phyloP scores from a whole-genome alignment of 148 eudicot genomes.

The Gaultheria prostrata region DNA sequence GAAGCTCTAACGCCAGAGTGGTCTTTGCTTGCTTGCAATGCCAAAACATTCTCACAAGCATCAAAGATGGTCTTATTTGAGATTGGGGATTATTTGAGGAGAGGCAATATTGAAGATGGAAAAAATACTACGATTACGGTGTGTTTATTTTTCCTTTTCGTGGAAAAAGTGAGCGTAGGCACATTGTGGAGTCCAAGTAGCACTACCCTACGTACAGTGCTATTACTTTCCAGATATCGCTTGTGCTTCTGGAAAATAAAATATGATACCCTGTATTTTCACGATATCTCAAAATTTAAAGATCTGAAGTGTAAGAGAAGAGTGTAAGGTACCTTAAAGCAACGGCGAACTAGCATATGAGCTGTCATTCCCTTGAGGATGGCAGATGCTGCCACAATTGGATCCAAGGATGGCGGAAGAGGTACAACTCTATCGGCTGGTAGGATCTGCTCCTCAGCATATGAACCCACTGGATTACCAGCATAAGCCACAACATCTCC shows the following conservation, averaged over 20 bases:
- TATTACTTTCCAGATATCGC: no score
- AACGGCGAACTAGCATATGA: constrained; percentile 52
- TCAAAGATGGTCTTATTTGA: background rate
- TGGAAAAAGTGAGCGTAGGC: background rate
- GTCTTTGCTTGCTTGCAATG: background rate
- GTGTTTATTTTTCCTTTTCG: background rate
- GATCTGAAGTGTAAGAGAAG: background rate
- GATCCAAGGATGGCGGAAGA: constrained; percentile 70
- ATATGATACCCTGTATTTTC: background rate
- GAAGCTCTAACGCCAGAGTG: background rate
- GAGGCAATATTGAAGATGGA: background rate
- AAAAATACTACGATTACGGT: background rate
- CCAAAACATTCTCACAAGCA: background rate
- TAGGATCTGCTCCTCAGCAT: constrained; percentile 88
- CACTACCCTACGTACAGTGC: background rate
- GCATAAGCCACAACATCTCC: constrained; percentile 88
- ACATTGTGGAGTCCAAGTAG: background rate
- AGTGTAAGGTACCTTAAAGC: constrained; percentile 52
- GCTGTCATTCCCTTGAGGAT: constrained; percentile 80
- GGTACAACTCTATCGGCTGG: constrained; percentile 74
- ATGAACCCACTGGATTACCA: constrained; percentile 71
- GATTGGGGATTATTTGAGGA: background rate
- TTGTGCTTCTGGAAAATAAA: background rate
- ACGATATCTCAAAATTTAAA: background rate
- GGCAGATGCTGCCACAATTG: constrained; percentile 68